phyloP scores from a whole-genome alignment of 306 rosid genomes.

The Trifolium dubium region DNA sequence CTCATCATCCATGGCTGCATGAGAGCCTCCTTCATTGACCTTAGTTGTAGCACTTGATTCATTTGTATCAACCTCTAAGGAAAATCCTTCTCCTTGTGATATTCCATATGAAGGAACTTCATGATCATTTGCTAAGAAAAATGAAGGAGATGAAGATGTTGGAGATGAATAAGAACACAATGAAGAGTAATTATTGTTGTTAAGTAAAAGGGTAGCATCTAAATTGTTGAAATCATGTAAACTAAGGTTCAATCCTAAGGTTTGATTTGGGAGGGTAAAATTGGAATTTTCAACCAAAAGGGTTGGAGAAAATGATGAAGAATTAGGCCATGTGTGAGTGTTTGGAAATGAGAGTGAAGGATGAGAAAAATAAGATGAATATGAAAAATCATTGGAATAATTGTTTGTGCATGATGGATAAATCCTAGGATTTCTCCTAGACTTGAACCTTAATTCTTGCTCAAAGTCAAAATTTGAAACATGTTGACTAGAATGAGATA shows the following conservation, averaged over 20 bases:
- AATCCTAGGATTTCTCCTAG: slow-evolving; percentile 55
- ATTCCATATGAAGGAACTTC: slow-evolving; percentile 42
- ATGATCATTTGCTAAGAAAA: slow-evolving; percentile 47
- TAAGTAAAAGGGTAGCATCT: slow-evolving; percentile 50
- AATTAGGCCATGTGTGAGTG: slow-evolving; percentile 44
- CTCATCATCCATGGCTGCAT: slow-evolving; percentile 73
- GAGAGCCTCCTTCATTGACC: slow-evolving; percentile 40
- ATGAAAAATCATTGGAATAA: slow-evolving; percentile 46
- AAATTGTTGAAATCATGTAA: slow-evolving; percentile 38
- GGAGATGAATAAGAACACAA: slow-evolving; percentile 37
- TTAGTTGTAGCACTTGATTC: slow-evolving; percentile 31
- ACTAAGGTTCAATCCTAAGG: slow-evolving; percentile 12
- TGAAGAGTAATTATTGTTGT: slow-evolving; percentile 35
- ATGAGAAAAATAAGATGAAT: slow-evolving; percentile 37
- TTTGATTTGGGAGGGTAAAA: slow-evolving; percentile 55
- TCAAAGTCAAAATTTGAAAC: slow-evolving; percentile 52
- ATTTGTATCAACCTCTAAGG: slow-evolving; percentile 21
- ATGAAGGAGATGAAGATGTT: slow-evolving; percentile 30
- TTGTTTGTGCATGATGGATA: slow-evolving; percentile 51
- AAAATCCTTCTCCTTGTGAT: slow-evolving; percentile 47
- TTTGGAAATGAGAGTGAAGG: slow-evolving; percentile 37
- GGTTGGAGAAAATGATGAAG: slow-evolving; percentile 47
- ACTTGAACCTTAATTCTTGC: slow-evolving; percentile 49
- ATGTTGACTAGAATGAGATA: slow-evolving; percentile 31
- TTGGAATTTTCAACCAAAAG: slow-evolving; percentile 48